Conservation (phyloP, 2,329 filamentous ascomycete genomes). For the Pleoardoris graminearum region DNA sequence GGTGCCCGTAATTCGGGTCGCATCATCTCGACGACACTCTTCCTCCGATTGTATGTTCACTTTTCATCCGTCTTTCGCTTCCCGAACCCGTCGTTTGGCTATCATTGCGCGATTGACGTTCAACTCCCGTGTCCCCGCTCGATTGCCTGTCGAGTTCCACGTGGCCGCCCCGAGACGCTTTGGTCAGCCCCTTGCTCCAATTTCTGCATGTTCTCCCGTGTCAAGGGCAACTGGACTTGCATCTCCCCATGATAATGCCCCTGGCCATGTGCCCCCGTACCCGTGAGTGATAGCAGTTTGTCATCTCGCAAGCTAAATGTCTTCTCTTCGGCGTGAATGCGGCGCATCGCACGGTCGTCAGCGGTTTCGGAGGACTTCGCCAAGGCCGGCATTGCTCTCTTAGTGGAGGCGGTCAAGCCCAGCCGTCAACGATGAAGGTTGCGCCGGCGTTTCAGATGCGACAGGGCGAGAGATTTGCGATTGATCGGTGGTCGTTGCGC, state of each 20-base stretch:
- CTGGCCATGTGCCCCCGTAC: conserved; percentile 36
- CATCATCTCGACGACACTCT: conserved; percentile 15
- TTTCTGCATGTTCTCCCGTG: conserved; percentile 43
- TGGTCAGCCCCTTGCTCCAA: conserved; percentile 35
- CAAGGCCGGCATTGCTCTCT: conserved; percentile 44
- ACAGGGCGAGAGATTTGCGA: conserved; percentile 32
- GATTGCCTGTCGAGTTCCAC: conserved; percentile 20
- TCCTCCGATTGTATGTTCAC: conserved; percentile 33
- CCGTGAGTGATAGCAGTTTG: conserved; percentile 56
- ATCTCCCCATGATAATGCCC: conserved; percentile 22
- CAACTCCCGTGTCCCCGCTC: conserved; percentile 23
- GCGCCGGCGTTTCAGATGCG: conserved; percentile 43
- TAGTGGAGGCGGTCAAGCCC: conserved; percentile 45
- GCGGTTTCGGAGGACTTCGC: conserved; percentile 49
- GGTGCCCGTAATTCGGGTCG: conserved; percentile 1
- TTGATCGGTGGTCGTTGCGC: conserved; percentile 27
- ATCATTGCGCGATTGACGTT: conserved; percentile 21
- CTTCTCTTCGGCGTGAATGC: conserved; percentile 59
- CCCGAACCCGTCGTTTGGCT: conserved; percentile 11
- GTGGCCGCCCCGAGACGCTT: conserved; percentile 13
- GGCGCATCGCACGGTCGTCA: conserved; percentile 50
- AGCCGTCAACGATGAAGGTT: conserved; percentile 31
- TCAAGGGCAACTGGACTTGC: conserved; percentile 37
- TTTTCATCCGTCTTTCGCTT: conserved; percentile 23
- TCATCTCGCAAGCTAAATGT: conserved; percentile 58